phyloP scores from a whole-genome alignment of 2,329 filamentous ascomycete genomes.

The Penicillium hordei region DNA sequence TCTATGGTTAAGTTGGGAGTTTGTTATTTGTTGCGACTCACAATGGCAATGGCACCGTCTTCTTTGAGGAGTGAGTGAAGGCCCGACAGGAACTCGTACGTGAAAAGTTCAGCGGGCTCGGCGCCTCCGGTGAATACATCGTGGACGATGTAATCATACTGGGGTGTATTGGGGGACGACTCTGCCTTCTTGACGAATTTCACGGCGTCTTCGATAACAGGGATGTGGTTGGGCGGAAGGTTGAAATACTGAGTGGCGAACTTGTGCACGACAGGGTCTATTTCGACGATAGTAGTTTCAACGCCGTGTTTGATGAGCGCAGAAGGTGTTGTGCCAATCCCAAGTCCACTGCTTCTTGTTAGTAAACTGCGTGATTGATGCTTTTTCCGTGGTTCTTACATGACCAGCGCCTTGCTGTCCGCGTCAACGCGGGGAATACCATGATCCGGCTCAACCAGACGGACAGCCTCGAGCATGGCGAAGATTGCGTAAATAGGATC shows the following conservation, averaged over 20 bases:
- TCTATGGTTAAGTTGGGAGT: background rate
- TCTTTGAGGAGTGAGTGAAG: conserved; percentile 70
- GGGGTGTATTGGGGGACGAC: conserved; percentile 36
- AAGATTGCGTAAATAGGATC: conserved; percentile 98
- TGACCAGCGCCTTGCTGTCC: conserved; percentile 77
- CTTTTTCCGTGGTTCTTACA: conserved; percentile 58
- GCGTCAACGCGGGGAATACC: conserved; percentile 50
- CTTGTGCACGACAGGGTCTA: conserved; percentile 84
- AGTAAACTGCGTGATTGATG: conserved; percentile 7
- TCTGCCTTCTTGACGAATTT: conserved; percentile 57
- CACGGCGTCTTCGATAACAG: conserved; percentile 80
- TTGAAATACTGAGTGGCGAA: conserved; percentile 82
- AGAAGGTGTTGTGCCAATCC: conserved; percentile 86
- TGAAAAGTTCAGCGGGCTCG: conserved; percentile 86
- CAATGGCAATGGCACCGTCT: conserved; percentile 83
- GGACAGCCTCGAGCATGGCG: conserved; percentile 87
- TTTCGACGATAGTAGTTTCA: conserved; percentile 89
- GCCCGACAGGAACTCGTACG: conserved; percentile 73
- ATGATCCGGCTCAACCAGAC: conserved; percentile 65
- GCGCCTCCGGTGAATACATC: conserved; percentile 97
- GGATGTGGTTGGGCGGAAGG: conserved; percentile 72
- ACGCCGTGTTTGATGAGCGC: conserved; percentile 85
- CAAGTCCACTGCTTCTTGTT: conserved; percentile 65
- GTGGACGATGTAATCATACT: conserved; percentile 90
- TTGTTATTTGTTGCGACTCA: conserved; percentile 46